These are phyloP conservation scores for Suillus alpinus DNA, from an alignment of 768 basidiomycete genomes.

Conservation along the genomic window DNA sequence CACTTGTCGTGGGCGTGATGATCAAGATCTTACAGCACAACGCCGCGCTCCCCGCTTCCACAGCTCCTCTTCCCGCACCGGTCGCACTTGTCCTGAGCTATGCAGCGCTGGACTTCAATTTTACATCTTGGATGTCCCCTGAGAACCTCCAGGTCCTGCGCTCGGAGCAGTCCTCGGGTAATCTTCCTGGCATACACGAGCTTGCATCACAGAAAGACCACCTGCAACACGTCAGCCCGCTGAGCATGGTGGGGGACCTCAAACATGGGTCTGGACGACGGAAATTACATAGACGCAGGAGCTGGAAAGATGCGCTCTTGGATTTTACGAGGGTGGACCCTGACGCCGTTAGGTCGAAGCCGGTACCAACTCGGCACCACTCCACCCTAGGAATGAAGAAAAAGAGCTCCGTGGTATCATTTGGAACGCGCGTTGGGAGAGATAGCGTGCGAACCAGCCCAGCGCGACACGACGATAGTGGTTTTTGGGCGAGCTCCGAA, in stretches of 20 bases:
- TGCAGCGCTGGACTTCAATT: slow-evolving; percentile 94
- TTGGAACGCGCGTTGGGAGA: slow-evolving; percentile 10
- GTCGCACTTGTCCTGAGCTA: slow-evolving; percentile 86
- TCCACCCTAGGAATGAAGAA: slow-evolving; percentile 22
- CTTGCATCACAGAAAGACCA: slow-evolving; percentile 84
- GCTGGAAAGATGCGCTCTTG: slow-evolving; percentile 60
- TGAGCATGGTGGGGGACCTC: slow-evolving; percentile 85
- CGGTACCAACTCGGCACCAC: slow-evolving; percentile 12
- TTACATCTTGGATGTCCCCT: slow-evolving; percentile 94
- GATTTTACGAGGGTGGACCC: slow-evolving; percentile 39
- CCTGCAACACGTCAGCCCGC: slow-evolving; percentile 81
- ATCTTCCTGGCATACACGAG: slow-evolving; percentile 70
- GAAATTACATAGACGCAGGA: slow-evolving; percentile 52
- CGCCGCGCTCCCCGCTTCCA: slow-evolving; percentile 22
- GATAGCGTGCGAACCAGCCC: neutral
- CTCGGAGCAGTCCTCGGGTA: slow-evolving; percentile 82
- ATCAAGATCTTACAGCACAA: slow-evolving; percentile 78
- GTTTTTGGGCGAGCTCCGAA: slow-evolving; percentile 52
- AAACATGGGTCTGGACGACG: slow-evolving; percentile 31
- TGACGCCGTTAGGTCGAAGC: slow-evolving; percentile 32
- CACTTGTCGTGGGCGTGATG: slow-evolving; percentile 81
- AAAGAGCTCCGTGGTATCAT: slow-evolving; percentile 26
- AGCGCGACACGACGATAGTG: slow-evolving; percentile 40
- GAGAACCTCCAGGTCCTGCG: slow-evolving; percentile 80
- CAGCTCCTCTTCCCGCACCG: slow-evolving; percentile 60